phyloP scores from a whole-genome alignment of 176 grass and related monocot genomes.

The Aegilops sharonensis region DNA sequence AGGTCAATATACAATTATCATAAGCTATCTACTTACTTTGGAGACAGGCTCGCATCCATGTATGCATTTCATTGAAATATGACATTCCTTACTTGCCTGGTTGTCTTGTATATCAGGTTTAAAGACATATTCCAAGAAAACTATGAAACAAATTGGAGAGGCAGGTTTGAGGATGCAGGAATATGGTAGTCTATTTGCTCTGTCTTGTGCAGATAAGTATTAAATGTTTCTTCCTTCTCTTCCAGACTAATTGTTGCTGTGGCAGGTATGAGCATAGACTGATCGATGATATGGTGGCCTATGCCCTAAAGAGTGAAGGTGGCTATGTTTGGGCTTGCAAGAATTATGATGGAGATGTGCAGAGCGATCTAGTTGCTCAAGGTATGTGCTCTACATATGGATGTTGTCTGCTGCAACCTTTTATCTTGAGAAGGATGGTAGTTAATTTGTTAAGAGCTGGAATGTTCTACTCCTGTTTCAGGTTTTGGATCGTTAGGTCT shows the following conservation, averaged over 20 bases:
- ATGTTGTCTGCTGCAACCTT: background rate
- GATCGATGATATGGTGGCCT: slow-evolving; percentile 99
- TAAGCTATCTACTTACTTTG: slow-evolving; percentile 7
- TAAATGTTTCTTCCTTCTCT: background rate
- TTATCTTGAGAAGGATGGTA: background rate
- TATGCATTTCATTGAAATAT: slow-evolving; percentile 18
- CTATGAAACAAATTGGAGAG: slow-evolving; percentile 79
- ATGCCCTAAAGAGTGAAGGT: slow-evolving; percentile 91
- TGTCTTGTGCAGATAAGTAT: slow-evolving; percentile 8
- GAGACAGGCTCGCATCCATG: background rate
- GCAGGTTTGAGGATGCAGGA: slow-evolving; percentile 70
- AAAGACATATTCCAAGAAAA: slow-evolving; percentile 97
- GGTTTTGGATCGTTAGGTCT: slow-evolving; percentile 81
- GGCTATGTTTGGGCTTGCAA: slow-evolving; percentile 99
- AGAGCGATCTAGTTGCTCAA: slow-evolving; percentile 97
- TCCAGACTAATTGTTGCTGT: background rate
- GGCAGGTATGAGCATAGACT: slow-evolving; percentile 92
- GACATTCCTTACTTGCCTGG: background rate
- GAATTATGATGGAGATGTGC: slow-evolving; percentile 96
- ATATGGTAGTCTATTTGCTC: slow-evolving; percentile 67
- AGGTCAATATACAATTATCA: slow-evolving; percentile 40
- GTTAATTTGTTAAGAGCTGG: slow-evolving; percentile 4
- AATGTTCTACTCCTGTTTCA: slow-evolving; percentile 24
- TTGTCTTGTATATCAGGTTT: slow-evolving; percentile 52
- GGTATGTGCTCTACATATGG: slow-evolving; percentile 19